Percentiles rank a stretch among this genome's conserved stretches.
These are phyloP conservation scores for Themeda triandra DNA, from an alignment of 176 grass and related monocot species.

Conservation along the genomic window DNA sequence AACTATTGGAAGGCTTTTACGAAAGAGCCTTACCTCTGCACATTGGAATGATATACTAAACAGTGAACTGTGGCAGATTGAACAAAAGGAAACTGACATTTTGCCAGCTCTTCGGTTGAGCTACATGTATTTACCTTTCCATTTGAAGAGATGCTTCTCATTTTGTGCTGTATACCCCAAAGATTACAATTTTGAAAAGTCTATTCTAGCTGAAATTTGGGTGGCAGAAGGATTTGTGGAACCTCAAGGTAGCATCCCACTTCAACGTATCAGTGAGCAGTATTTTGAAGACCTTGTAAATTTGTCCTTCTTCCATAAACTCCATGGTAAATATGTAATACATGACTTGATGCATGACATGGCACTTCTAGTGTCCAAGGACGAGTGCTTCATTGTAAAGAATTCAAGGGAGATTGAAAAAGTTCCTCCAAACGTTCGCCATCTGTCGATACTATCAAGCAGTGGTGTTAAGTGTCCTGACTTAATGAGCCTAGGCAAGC, in stretches of 20 bases:
- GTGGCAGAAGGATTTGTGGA: not conserved
- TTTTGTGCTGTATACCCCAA: conserved; percentile 52
- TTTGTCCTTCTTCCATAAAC: not conserved
- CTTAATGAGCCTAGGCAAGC: not conserved
- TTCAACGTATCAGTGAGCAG: not conserved
- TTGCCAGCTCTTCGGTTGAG: conserved; percentile 44
- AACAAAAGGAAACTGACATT: conserved; percentile 26
- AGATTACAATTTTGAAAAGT: not conserved
- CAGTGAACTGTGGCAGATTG: conserved; percentile 31
- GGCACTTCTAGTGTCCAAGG: conserved; percentile 11
- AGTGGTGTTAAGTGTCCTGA: rapidly evolving
- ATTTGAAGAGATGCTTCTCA: conserved; percentile 43
- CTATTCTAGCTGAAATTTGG: not conserved
- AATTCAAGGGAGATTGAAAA: rapidly evolving
- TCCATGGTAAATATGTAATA: not conserved
- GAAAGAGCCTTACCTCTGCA: not conserved
- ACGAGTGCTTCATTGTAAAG: conserved; percentile 2
- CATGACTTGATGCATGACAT: conserved; percentile 52
- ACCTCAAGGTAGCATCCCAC: conserved; percentile 1
- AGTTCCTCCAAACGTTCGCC: not conserved
- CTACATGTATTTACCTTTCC: conserved; percentile 42
- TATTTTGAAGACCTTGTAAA: not conserved
- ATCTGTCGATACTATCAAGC: not conserved
- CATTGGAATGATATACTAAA: conserved; percentile 35
- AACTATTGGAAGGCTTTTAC: conserved; percentile 40